Evolutionary conservation across 495 filamentous ascomycete species (phyloP).

Genomic region (Beverwykella pulmonaria): DNA sequence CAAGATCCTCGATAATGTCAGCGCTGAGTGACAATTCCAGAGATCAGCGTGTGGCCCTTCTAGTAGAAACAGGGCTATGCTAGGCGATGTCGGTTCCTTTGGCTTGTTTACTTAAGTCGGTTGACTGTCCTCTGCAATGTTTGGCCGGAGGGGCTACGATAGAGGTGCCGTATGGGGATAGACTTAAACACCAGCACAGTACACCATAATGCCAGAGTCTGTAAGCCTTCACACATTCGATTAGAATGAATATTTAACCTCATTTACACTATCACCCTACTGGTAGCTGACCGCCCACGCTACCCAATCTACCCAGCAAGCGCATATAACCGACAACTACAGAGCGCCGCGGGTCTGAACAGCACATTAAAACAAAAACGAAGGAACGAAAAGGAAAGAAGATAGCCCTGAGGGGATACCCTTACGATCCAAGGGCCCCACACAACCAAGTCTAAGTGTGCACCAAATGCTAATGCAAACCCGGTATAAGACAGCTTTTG

Average conservation of each 20-base stretch:
- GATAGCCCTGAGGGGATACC: background rate
- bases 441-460: constrained; percentile 28
- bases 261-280: background rate
- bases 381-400: constrained; percentile 1
- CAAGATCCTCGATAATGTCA: too few relatives aligned
- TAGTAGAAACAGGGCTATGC: too few relatives aligned
- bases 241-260: background rate
- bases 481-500: constrained; percentile 3
- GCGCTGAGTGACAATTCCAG: too few relatives aligned
- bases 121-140: background rate
- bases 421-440: constrained; percentile 1
- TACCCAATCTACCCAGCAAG: background rate
- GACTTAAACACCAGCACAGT: background rate
- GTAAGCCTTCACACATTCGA: background rate
- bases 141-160: too few relatives aligned
- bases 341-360: too few relatives aligned
- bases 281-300: too few relatives aligned
- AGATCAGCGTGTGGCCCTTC: too few relatives aligned
- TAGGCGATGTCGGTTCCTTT: too few relatives aligned
- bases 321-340: too few relatives aligned
- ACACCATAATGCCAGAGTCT: too few relatives aligned
- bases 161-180: too few relatives aligned
- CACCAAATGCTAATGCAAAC: constrained; percentile 28
- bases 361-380: constrained; percentile 7
- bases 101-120: too few relatives aligned